Conservation (phyloP, 2,329 filamentous ascomycete species). For the Lasiodiplodia gonubiensis region DNA sequence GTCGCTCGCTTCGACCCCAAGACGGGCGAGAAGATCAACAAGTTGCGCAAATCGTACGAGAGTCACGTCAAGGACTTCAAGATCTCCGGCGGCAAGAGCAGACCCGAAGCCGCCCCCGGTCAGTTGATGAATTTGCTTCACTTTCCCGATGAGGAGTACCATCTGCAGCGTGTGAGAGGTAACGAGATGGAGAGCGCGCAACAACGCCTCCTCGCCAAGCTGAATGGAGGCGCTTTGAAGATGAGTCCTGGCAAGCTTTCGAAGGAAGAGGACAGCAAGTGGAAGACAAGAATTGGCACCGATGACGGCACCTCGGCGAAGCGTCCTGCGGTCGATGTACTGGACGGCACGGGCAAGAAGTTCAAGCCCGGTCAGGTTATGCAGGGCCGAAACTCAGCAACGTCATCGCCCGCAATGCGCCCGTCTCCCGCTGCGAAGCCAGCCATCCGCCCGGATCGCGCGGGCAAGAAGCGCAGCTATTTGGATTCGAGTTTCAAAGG, state of each 20-base stretch:
- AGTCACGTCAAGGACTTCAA: slow-evolving; percentile 57
- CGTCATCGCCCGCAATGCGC: slow-evolving; percentile 50
- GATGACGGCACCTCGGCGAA: slow-evolving; percentile 48
- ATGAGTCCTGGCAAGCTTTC: slow-evolving; percentile 53
- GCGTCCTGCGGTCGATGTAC: slow-evolving; percentile 26
- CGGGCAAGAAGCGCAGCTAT: slow-evolving; percentile 76
- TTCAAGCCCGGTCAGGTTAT: slow-evolving; percentile 32
- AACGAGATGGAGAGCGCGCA: slow-evolving; percentile 45
- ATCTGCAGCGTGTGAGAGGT: slow-evolving; percentile 45
- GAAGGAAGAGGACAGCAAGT: slow-evolving; percentile 47
- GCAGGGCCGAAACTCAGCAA: slow-evolving; percentile 41
- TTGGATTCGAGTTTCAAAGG: slow-evolving; percentile 76
- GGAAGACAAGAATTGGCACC: slow-evolving; percentile 51
- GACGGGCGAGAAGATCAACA: slow-evolving; percentile 70
- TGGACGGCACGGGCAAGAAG: slow-evolving; percentile 35
- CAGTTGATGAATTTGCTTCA: slow-evolving; percentile 44
- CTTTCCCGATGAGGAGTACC: slow-evolving; percentile 50
- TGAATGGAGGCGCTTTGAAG: slow-evolving; percentile 48
- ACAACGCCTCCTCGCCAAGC: slow-evolving; percentile 39
- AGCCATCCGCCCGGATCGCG: slow-evolving; percentile 65
- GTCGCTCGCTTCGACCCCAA: slow-evolving; percentile 65
- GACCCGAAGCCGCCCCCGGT: slow-evolving; percentile 46
- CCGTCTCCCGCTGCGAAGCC: slow-evolving; percentile 10
- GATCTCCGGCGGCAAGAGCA: slow-evolving; percentile 55
- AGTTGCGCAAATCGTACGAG: slow-evolving; percentile 63